Percentiles rank a stretch among this genome's conserved stretches.
phyloP scores from a whole-genome alignment of 2,329 filamentous ascomycete species.

The Colletotrichum musicola region DNA sequence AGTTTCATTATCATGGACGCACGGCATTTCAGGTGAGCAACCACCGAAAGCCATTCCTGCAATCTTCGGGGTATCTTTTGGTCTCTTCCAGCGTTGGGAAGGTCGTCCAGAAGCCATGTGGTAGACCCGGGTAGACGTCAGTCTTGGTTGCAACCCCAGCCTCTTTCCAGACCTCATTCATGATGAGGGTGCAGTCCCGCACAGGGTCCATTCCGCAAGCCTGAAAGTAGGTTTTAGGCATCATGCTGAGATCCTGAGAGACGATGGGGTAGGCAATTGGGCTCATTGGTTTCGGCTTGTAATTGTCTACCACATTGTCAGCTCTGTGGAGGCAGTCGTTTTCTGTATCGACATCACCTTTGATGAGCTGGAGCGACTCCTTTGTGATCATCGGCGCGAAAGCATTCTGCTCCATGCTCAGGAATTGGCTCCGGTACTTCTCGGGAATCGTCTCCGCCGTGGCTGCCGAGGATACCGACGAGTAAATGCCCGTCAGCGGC shows the following conservation, averaged over 20 bases:
- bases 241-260: slow-evolving; percentile 40
- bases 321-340: neutral
- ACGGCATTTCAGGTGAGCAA: slow-evolving; percentile 27
- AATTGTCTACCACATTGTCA: slow-evolving; percentile 41
- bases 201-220: slow-evolving; percentile 47
- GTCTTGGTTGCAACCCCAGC: slow-evolving; percentile 44
- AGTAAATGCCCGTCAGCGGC: slow-evolving; percentile 46
- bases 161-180: slow-evolving; percentile 47
- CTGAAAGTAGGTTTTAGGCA: slow-evolving; percentile 51
- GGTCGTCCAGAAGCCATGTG: slow-evolving; percentile 47
- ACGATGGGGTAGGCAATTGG: slow-evolving; percentile 45
- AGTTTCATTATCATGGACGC: too few species aligned
- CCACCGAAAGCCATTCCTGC: slow-evolving; percentile 43
- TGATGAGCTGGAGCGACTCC: slow-evolving; percentile 43
- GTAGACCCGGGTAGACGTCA: slow-evolving; percentile 47
- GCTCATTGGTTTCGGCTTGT: slow-evolving; percentile 43
- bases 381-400: slow-evolving; percentile 42
- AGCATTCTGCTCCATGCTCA: slow-evolving; percentile 46
- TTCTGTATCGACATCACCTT: slow-evolving; percentile 38
- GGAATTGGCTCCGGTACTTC: slow-evolving; percentile 46
- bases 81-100: slow-evolving; percentile 42
- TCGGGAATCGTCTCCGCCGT: slow-evolving; percentile 43
- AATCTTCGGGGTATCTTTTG: slow-evolving; percentile 43
- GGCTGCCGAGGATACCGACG: slow-evolving; percentile 42
- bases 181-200: slow-evolving; percentile 46